Percentiles rank a stretch among this genome's conserved stretches.
Evolutionary conservation across 495 filamentous ascomycete genomes (phyloP).

Genomic region (Extremus antarcticus): DNA sequence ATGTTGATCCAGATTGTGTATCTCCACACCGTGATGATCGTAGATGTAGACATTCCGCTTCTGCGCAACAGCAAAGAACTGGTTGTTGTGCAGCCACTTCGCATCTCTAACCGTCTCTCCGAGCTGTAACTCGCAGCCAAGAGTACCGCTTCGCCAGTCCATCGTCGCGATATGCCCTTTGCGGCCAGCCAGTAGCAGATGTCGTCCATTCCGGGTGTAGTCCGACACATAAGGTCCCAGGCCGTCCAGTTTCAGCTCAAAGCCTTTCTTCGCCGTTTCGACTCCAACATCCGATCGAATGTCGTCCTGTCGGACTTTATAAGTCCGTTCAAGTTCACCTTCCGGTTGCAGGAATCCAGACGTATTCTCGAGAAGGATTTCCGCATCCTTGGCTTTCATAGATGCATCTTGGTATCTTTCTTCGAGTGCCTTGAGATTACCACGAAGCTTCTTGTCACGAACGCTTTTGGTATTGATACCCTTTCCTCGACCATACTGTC

Average conservation of each 20-base stretch:
- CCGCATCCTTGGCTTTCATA: constrained; percentile 79
- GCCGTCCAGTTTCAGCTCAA: constrained; percentile 73
- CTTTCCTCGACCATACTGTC: constrained; percentile 73
- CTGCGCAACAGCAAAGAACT: constrained; percentile 93
- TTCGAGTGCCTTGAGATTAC: constrained; percentile 68
- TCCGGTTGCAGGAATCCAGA: constrained; percentile 83
- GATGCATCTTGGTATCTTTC: constrained; percentile 69
- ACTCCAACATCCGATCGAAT: constrained; percentile 61
- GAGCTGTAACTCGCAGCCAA: constrained; percentile 83
- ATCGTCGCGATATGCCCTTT: constrained; percentile 95
- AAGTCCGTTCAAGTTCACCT: constrained; percentile 77
- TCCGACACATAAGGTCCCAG: constrained; percentile 80
- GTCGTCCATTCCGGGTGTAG: constrained; percentile 79
- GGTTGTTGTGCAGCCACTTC: constrained; percentile 90
- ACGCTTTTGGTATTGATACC: constrained; percentile 46
- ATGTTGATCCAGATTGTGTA: constrained; percentile 82
- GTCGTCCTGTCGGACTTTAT: constrained; percentile 84
- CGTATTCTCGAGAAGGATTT: constrained; percentile 85
- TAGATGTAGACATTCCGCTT: constrained; percentile 97
- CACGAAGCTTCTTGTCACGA: constrained; percentile 80
- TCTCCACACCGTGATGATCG: constrained; percentile 73
- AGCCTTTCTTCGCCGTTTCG: constrained; percentile 80
- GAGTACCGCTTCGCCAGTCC: constrained; percentile 87
- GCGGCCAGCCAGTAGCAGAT: constrained; percentile 72
- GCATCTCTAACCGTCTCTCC: constrained; percentile 81